A percentile compares a stretch with the other conserved stretches of the same genome.
Evolutionary conservation across 768 basidiomycete genomes (phyloP).

Genomic region (Mycena galericulata): DNA sequence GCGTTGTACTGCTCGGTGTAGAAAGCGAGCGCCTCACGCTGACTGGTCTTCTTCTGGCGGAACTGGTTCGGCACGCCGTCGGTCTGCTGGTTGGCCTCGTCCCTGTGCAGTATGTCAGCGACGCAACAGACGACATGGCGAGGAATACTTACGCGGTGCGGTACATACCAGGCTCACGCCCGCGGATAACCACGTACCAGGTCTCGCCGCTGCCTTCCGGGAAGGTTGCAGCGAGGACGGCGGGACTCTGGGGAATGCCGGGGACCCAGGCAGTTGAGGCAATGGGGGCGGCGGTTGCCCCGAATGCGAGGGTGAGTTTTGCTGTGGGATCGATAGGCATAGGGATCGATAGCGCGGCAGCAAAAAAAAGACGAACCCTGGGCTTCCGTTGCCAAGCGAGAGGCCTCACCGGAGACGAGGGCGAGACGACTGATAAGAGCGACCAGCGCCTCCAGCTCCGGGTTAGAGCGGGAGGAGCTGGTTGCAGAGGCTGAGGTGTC

Average conservation of each 20-base stretch:
- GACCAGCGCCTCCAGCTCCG: neutral
- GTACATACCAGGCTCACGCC: constrained; percentile 4
- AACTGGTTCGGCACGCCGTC: neutral
- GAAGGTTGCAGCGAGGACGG: neutral
- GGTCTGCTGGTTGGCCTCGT: neutral
- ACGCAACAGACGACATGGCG: too few relatives aligned
- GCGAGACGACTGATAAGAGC: neutral
- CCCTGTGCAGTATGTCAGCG: neutral
- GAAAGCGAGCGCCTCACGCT: neutral
- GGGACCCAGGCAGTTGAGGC: neutral
- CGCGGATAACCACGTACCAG: constrained; percentile 8
- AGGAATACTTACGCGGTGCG: neutral
- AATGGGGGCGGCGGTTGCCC: neutral
- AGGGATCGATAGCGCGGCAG: neutral
- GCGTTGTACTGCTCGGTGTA: neutral
- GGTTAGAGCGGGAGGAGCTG: neutral
- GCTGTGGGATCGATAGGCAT: neutral
- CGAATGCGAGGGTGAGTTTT: neutral
- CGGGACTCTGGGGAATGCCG: neutral
- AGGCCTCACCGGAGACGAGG: neutral
- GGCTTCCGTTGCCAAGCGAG: neutral
- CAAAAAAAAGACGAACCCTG: neutral
- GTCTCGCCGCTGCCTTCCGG: constrained; percentile 1
- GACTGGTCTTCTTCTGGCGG: neutral
- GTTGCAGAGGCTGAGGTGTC: neutral